Percentiles rank a stretch among this genome's conserved stretches.
Evolutionary conservation across 106 monocot species (phyloP).

Genomic region (Dactylorhiza incarnata): DNA sequence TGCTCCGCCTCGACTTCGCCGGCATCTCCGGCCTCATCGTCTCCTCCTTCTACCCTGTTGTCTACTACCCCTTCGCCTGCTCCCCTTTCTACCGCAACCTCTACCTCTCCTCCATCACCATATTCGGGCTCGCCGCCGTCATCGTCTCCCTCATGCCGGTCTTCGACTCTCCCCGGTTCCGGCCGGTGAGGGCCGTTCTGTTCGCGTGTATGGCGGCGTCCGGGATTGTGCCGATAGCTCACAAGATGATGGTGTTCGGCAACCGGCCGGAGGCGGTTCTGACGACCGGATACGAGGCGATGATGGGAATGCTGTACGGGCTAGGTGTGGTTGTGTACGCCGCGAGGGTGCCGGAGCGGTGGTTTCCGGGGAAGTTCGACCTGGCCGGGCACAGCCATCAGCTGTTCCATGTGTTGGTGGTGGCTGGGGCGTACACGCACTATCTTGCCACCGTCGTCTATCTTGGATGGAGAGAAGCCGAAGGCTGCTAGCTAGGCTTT

Average conservation of each 20-base stretch:
- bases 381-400: constrained; percentile 44
- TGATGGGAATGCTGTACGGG: constrained; percentile 30
- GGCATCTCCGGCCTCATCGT: constrained; percentile 55
- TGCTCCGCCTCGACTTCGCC: constrained; percentile 63
- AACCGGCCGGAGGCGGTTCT: constrained; percentile 27
- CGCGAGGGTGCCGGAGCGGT: constrained; percentile 34
- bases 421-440: constrained; percentile 41
- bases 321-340: constrained; percentile 31
- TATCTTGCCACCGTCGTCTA: constrained; percentile 28
- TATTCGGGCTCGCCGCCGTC: constrained; percentile 27
- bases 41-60: constrained; percentile 56
- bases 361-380: constrained; percentile 46
- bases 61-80: constrained; percentile 57
- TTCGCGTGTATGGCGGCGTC: constrained; percentile 34
- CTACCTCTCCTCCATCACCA: constrained; percentile 42
- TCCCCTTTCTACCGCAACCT: constrained; percentile 35
- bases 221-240: constrained; percentile 33
- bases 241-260: constrained; percentile 24
- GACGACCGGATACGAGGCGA: constrained; percentile 20
- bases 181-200: constrained; percentile 14
- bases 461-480: constrained; percentile 28
- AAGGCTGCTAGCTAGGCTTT: constrained; percentile 15
- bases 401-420: constrained; percentile 32
- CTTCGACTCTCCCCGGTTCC: constrained; percentile 21
- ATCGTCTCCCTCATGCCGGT: constrained; percentile 22